These are phyloP conservation scores for Russula sp. DNA, from an alignment of 768 basidiomycete genomes.

Conservation along the genomic window DNA sequence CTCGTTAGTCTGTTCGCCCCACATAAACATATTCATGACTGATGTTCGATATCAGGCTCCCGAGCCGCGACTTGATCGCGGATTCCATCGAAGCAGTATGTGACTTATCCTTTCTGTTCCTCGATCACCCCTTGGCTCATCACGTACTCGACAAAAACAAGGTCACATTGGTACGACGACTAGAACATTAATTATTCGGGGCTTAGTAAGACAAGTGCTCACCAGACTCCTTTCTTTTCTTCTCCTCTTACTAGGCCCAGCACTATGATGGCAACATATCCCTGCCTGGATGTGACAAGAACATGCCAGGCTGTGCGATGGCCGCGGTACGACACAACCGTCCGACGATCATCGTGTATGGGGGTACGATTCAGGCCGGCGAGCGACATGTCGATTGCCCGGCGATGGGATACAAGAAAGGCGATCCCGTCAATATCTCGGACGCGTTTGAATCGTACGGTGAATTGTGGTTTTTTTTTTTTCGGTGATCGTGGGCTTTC, in stretches of 20 bases:
- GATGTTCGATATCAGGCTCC: conserved; percentile 49
- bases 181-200: background rate
- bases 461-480: conserved; percentile 32
- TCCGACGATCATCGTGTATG: conserved; percentile 82
- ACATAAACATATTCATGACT: background rate
- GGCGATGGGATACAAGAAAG: conserved; percentile 69
- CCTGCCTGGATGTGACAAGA: conserved; percentile 88
- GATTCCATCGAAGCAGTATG: conserved; percentile 82
- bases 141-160: conserved; percentile 31
- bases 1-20: conserved; percentile 51
- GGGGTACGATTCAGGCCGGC: conserved; percentile 81
- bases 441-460: conserved; percentile 87
- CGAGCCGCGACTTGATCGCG: conserved; percentile 85
- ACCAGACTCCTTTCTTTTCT: background rate
- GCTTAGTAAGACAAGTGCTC: background rate
- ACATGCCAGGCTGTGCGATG: conserved; percentile 88
- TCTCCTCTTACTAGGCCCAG: conserved; percentile 64
- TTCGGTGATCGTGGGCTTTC: background rate
- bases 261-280: conserved; percentile 87
- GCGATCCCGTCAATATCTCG: conserved; percentile 80
- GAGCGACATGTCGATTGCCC: conserved; percentile 77
- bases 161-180: conserved; percentile 52
- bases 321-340: conserved; percentile 85
- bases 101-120: background rate
- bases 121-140: background rate